These are phyloP conservation scores for Pythium biforme DNA, from an alignment of 352 stramenopile genomes.

Conservation along the genomic window DNA sequence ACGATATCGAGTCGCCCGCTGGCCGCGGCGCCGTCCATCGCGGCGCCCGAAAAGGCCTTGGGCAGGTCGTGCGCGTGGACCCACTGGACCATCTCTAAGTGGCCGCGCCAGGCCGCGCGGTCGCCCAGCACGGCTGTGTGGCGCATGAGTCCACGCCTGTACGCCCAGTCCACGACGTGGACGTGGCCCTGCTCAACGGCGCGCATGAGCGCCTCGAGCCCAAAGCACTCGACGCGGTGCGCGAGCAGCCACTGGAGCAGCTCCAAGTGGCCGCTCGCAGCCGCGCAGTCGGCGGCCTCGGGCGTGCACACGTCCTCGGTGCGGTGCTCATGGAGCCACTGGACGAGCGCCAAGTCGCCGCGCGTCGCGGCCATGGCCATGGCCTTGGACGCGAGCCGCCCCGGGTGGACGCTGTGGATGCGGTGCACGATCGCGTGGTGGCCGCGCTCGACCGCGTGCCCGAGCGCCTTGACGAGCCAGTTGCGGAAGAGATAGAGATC, in stretches of 20 bases:
- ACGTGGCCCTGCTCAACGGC: conserved; percentile 26
- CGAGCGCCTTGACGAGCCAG: conserved; percentile 29
- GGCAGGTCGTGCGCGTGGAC: conserved; percentile 23
- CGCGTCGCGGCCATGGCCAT: conserved; percentile 19
- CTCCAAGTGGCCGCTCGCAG: conserved; percentile 25
- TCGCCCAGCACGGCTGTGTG: conserved; percentile 18
- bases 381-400: conserved; percentile 17
- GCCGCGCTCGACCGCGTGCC: conserved; percentile 18
- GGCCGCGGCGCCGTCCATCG: conserved; percentile 27
- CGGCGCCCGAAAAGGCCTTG: conserved; percentile 17
- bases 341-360: conserved; percentile 25
- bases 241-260: conserved; percentile 28
- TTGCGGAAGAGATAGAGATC: conserved; percentile 28
- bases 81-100: conserved; percentile 31
- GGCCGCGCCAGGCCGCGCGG: conserved; percentile 20
- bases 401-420: conserved; percentile 24
- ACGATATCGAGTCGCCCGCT: conserved; percentile 26
- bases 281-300: conserved; percentile 25
- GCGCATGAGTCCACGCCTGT: conserved; percentile 15
- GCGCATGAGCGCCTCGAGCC: conserved; percentile 22
- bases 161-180: conserved; percentile 23
- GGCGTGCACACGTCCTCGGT: conserved; percentile 24
- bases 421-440: conserved; percentile 24
- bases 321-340: conserved; percentile 29
- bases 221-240: conserved; percentile 23